These are phyloP conservation scores for Dittrichia graveolens DNA, from an alignment of 129 eudicot genomes.

Conservation along the genomic window DNA sequence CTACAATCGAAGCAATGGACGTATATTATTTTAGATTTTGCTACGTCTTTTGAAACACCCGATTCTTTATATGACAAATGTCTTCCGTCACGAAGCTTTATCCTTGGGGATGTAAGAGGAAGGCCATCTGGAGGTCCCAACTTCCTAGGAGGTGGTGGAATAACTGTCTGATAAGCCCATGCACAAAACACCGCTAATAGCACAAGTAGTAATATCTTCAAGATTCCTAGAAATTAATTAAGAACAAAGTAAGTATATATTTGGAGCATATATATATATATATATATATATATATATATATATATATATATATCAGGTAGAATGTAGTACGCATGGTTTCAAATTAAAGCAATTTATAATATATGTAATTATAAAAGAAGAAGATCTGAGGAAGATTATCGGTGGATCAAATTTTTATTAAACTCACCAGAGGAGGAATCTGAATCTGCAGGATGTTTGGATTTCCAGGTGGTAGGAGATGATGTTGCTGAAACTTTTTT, in stretches of 20 bases:
- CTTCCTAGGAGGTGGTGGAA: slow-evolving; percentile 61
- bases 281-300: too few species aligned
- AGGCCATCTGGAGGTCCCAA: slow-evolving; percentile 41
- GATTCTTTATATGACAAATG: slow-evolving; percentile 60
- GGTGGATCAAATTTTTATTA: not conserved
- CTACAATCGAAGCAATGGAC: slow-evolving; percentile 60
- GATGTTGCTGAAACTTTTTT: not conserved
- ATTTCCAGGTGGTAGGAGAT: slow-evolving; percentile 3
- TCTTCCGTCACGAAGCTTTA: slow-evolving; percentile 73
- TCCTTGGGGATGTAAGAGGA: slow-evolving; percentile 57
- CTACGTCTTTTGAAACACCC: slow-evolving; percentile 62
- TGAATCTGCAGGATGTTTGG: not conserved
- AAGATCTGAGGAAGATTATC: too few species aligned
- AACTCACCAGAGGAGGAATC: not conserved
- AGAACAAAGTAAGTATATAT: too few species aligned
- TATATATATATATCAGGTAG: too few species aligned
- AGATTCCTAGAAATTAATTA: not conserved
- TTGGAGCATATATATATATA: too few species aligned
- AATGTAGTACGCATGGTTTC: too few species aligned
- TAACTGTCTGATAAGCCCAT: slow-evolving; percentile 44
- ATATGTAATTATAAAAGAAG: too few species aligned
- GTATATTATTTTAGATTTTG: slow-evolving; percentile 57
- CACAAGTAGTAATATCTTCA: slow-evolving; percentile 24
- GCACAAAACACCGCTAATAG: slow-evolving; percentile 52
- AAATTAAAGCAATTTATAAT: too few species aligned